Percentiles rank a stretch among this genome's conserved stretches.
Conservation (phyloP, 495 filamentous ascomycete genomes). For the Penicillium salamii region DNA sequence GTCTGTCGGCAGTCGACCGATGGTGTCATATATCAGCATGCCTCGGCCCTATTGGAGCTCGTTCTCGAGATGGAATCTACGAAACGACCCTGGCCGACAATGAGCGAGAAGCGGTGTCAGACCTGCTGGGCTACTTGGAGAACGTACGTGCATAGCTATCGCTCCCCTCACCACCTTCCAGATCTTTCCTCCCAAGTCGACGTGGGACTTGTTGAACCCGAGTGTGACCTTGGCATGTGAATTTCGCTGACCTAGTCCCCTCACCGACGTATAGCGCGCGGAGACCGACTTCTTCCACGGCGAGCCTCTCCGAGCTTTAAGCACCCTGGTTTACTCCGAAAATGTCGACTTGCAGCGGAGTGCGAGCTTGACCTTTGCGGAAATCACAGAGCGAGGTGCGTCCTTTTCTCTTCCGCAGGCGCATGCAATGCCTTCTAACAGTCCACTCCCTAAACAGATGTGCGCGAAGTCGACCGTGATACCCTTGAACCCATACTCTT, state of each 20-base stretch:
- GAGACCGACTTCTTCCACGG: conserved; percentile 98
- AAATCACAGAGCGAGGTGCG: conserved; percentile 97
- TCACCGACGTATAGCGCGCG: conserved; percentile 60
- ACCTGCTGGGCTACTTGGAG: conserved; percentile 91
- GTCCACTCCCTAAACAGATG: no score
- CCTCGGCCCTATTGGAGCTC: conserved; percentile 56
- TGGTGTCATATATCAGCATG: conserved; percentile 50
- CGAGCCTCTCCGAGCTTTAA: conserved; percentile 91
- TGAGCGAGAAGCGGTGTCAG: conserved; percentile 95
- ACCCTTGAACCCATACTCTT: conserved; percentile 95
- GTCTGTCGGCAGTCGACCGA: conserved; percentile 43
- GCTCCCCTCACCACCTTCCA: not conserved
- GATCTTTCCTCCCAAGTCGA: not conserved
- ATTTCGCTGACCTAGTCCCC: conserved; percentile 8
- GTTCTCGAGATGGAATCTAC: conserved; percentile 89
- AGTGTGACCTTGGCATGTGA: conserved; percentile 8
- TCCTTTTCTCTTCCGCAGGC: no score
- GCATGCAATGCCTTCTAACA: conserved; percentile 11
- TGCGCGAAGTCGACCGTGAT: conserved; percentile 89
- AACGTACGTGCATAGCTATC: conserved; percentile 61
- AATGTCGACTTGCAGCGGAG: conserved; percentile 98
- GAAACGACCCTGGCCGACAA: conserved; percentile 94
- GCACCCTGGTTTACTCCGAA: conserved; percentile 94
- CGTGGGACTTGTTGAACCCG: not conserved
- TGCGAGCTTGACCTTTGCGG: conserved; percentile 96